These are phyloP conservation scores for Diutina rugosa DNA, from an alignment of 1,139 yeast species.

Conservation along the genomic window DNA sequence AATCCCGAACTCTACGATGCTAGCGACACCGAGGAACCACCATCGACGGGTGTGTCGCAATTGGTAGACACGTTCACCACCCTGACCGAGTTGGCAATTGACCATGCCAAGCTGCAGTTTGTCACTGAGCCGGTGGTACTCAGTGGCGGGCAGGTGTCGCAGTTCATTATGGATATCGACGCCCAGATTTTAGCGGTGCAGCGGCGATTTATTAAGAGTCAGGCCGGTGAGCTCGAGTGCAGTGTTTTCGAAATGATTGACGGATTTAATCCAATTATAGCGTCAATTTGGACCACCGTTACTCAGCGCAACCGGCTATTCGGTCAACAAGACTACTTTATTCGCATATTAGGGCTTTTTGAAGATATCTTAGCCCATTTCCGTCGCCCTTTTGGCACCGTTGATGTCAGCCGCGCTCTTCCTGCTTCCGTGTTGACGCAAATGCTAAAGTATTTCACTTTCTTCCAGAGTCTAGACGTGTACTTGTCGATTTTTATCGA, in stretches of 20 bases:
- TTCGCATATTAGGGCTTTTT: slow-evolving; percentile 52
- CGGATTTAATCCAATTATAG: slow-evolving; percentile 34
- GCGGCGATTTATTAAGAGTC: slow-evolving; percentile 49
- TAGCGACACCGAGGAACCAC: slow-evolving; percentile 12
- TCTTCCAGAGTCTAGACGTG: slow-evolving; percentile 31
- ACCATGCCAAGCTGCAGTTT: slow-evolving; percentile 17
- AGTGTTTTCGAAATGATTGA: slow-evolving; percentile 25
- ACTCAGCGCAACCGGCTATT: slow-evolving; percentile 14
- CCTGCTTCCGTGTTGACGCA: slow-evolving; percentile 9
- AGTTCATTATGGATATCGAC: slow-evolving; percentile 49
- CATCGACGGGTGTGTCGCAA: not conserved
- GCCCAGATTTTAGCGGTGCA: slow-evolving; percentile 43
- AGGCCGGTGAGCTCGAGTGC: slow-evolving; percentile 23
- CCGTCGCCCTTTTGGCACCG: slow-evolving; percentile 2
- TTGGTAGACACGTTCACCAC: slow-evolving; percentile 6
- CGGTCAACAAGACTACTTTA: slow-evolving; percentile 50
- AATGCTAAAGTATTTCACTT: slow-evolving; percentile 18
- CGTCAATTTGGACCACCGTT: slow-evolving; percentile 39
- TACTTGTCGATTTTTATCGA: slow-evolving; percentile 27
- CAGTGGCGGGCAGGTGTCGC: slow-evolving; percentile 39
- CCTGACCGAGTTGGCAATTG: slow-evolving; percentile 6
- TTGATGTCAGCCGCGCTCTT: not conserved
- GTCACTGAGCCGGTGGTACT: slow-evolving; percentile 13
- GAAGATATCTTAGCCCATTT: slow-evolving; percentile 48
- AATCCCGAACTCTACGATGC: slow-evolving; percentile 26